Percentiles rank a stretch among this genome's conserved stretches.
phyloP scores from a whole-genome alignment of 2,329 filamentous ascomycete genomes.

The Hyphodiscus sp. region DNA sequence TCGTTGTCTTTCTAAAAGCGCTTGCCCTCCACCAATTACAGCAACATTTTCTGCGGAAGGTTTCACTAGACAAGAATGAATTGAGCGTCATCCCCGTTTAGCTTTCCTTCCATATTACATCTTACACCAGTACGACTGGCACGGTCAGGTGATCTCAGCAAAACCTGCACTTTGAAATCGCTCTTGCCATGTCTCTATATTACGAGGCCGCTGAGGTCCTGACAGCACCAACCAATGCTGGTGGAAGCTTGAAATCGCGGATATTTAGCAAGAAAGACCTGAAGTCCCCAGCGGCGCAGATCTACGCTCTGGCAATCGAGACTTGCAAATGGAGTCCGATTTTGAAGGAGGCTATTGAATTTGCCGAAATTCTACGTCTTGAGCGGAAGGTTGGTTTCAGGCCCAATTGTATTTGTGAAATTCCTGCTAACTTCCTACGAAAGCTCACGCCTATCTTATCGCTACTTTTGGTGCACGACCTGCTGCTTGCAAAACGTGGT shows the following conservation, averaged over 20 bases:
- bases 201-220: conserved; percentile 81
- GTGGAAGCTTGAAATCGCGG: conserved; percentile 81
- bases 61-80: too few relatives aligned
- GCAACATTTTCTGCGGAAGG: too few relatives aligned
- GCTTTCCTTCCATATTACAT: too few relatives aligned
- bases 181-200: conserved; percentile 75
- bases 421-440: conserved; percentile 2
- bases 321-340: conserved; percentile 85
- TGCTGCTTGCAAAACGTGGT: conserved; percentile 73
- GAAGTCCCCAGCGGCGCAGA: conserved; percentile 71
- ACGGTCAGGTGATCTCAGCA: too few relatives aligned
- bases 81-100: too few relatives aligned
- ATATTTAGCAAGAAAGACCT: conserved; percentile 69
- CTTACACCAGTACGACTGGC: too few relatives aligned
- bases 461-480: conserved; percentile 78
- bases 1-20: too few relatives aligned
- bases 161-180: too few relatives aligned
- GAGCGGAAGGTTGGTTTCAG: conserved; percentile 67
- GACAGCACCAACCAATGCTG: conserved; percentile 51
- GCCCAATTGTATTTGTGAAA: background rate
- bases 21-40: too few relatives aligned
- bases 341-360: conserved; percentile 84
- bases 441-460: conserved; percentile 77
- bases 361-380: conserved; percentile 63
- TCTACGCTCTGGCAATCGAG: conserved; percentile 84